A percentile compares a stretch with the other conserved stretches of the same genome.
Evolutionary conservation across 441 rosid genomes (phyloP).

Genomic region (Populus tomentosa): DNA sequence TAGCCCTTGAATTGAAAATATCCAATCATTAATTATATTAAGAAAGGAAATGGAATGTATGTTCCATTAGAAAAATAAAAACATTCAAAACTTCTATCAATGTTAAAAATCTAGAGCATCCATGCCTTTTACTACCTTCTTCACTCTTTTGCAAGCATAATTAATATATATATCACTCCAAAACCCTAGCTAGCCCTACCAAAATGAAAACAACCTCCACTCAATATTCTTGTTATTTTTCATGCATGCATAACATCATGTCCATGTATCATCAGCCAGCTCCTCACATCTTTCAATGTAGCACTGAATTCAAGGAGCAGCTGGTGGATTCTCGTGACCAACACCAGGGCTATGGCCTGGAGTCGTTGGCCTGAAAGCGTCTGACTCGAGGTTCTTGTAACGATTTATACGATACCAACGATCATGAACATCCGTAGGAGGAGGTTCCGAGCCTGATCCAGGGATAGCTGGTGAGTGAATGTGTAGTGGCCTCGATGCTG

Average conservation of each 20-base stretch:
- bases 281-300: neutral
- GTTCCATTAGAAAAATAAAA: no score
- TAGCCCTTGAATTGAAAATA: no score
- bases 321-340: constrained; percentile 42
- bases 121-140: neutral
- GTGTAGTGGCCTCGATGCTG: constrained; percentile 21
- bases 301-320: constrained; percentile 18
- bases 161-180: neutral
- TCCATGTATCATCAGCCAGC: neutral
- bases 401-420: constrained; percentile 24
- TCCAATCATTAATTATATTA: no score
- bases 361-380: constrained; percentile 54
- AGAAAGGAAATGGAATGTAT: no score
- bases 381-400: constrained; percentile 29
- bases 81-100: neutral
- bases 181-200: neutral
- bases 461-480: constrained; percentile 22
- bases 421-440: neutral
- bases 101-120: neutral
- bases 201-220: neutral
- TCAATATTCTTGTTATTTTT: neutral
- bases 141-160: neutral
- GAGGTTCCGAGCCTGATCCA: constrained; percentile 11
- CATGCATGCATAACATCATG: neutral
- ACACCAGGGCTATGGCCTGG: constrained; percentile 66